These are phyloP conservation scores for Cymodocea nodosa DNA, from an alignment of 116 monocot genomes.

Conservation along the genomic window DNA sequence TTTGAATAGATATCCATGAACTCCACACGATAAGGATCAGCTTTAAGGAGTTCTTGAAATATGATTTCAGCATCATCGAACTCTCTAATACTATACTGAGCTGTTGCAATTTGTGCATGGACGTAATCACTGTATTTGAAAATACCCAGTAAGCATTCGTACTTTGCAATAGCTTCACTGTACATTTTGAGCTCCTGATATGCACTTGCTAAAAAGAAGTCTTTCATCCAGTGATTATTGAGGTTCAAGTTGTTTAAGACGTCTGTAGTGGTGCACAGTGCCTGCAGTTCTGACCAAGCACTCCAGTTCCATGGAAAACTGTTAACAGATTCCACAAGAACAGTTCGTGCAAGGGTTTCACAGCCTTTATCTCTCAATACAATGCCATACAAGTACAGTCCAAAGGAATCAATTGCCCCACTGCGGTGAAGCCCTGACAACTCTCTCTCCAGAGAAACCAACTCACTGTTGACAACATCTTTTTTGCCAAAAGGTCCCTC, in stretches of 20 bases:
- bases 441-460: slow-evolving; percentile 66
- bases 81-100: slow-evolving; percentile 66
- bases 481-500: slow-evolving; percentile 72
- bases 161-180: slow-evolving; percentile 60
- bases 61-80: slow-evolving; percentile 89
- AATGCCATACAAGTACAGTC: slow-evolving; percentile 80
- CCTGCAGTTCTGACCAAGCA: slow-evolving; percentile 80
- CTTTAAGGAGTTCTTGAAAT: slow-evolving; percentile 92
- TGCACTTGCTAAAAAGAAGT: slow-evolving; percentile 72
- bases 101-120: slow-evolving; percentile 79
- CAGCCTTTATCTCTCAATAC: slow-evolving; percentile 85
- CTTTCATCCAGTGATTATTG: slow-evolving; percentile 98
- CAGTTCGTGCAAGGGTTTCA: slow-evolving; percentile 38
- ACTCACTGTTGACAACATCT: slow-evolving; percentile 53
- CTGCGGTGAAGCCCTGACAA: slow-evolving; percentile 49
- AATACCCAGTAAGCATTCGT: slow-evolving; percentile 37
- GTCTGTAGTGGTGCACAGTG: slow-evolving; percentile 64
- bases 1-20: slow-evolving; percentile 98
- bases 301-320: slow-evolving; percentile 97
- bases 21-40: slow-evolving; percentile 80
- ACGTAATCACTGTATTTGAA: slow-evolving; percentile 75
- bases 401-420: slow-evolving; percentile 58
- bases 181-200: slow-evolving; percentile 82
- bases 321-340: slow-evolving; percentile 79
- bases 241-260: slow-evolving; percentile 48